phyloP scores from a whole-genome alignment of 2,329 filamentous ascomycete species.

The Dichotomopilus funicola region DNA sequence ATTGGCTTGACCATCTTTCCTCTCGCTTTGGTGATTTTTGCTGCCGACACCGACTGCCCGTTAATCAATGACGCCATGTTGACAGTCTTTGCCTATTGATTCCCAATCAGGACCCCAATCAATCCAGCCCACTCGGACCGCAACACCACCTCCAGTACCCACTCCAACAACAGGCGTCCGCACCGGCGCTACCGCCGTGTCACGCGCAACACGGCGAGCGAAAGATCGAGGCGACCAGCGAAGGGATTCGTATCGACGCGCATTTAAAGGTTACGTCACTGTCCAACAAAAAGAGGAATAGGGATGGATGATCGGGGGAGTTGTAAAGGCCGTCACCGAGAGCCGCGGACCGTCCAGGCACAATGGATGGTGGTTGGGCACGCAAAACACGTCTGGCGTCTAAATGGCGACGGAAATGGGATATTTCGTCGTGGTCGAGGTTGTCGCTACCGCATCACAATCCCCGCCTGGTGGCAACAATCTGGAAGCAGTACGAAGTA shows the following conservation, averaged over 20 bases:
- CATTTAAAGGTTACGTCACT: constrained; percentile 6
- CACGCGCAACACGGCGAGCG: constrained; percentile 22
- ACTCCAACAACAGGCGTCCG: constrained; percentile 6
- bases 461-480: too few relatives aligned
- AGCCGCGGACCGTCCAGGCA: too few relatives aligned
- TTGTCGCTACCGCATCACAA: too few relatives aligned
- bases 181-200: constrained; percentile 21
- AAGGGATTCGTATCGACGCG: neutral
- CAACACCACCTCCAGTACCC: neutral
- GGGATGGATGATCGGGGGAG: neutral
- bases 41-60: constrained; percentile 25
- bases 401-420: neutral
- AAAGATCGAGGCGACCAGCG: constrained; percentile 20
- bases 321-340: neutral
- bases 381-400: neutral
- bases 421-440: too few relatives aligned
- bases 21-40: constrained; percentile 41
- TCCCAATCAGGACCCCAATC: neutral
- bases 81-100: neutral
- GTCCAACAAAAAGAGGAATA: neutral
- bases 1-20: constrained; percentile 54
- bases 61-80: constrained; percentile 34
- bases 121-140: neutral
- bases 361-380: neutral
- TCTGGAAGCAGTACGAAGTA: too few relatives aligned